These are phyloP conservation scores for Anisodus acutangulus DNA, from an alignment of 257 asterid genomes.

Conservation along the genomic window DNA sequence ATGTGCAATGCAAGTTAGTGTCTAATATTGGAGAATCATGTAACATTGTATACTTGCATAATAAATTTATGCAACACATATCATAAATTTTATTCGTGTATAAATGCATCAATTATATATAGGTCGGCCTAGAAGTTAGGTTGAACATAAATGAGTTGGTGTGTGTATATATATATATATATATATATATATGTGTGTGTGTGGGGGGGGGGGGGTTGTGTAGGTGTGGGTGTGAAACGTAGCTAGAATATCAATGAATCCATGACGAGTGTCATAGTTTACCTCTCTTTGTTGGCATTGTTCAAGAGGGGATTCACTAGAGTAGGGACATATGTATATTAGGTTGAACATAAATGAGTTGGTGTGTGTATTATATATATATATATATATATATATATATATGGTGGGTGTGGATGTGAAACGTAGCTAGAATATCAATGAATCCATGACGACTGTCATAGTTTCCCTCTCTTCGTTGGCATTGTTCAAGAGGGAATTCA, in stretches of 20 bases:
- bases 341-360: slow-evolving; percentile 11
- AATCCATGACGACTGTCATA: slow-evolving; percentile 2
- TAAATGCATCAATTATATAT: neutral
- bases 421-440: neutral
- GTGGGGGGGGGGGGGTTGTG: neutral
- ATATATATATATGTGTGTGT: neutral
- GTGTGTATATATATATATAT: no score
- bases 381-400: neutral
- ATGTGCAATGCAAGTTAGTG: neutral
- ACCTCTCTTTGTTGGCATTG: neutral
- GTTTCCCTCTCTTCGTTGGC: neutral
- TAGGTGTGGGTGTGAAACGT: neutral
- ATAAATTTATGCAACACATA: neutral
- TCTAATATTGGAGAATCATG: neutral
- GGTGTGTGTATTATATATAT: neutral
- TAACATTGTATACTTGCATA: neutral
- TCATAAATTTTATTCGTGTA: neutral
- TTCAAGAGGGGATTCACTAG: neutral
- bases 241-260: neutral
- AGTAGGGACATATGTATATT: slow-evolving; percentile 24
- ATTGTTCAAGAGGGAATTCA: neutral
- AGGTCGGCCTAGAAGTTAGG: slow-evolving; percentile 22
- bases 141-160: slow-evolving; percentile 9
- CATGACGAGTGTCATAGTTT: slow-evolving; percentile 10
- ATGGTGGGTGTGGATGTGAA: neutral